Evolutionary conservation across 208 protist genomes (phyloP).

Genomic region (Acanthamoeba culbertsoni): DNA sequence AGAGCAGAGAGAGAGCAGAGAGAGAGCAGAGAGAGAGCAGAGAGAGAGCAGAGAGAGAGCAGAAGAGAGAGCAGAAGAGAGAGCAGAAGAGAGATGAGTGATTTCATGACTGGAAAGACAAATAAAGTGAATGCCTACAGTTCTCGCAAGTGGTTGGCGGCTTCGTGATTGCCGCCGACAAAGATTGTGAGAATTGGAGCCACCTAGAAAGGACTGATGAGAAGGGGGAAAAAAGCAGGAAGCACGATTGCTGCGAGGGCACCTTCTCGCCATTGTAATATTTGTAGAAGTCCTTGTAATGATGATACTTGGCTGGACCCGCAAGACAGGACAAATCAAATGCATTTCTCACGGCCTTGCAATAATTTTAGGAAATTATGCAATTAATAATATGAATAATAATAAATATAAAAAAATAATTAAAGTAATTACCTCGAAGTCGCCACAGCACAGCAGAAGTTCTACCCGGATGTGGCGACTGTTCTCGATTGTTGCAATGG

Average conservation of each 20-base stretch:
- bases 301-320: constrained; percentile 94
- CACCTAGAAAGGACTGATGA: not conserved
- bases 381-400: not conserved
- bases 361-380: not conserved
- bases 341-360: constrained; percentile 89
- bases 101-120: not conserved
- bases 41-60: too few species aligned
- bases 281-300: constrained; percentile 93
- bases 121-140: constrained; percentile 64
- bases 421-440: constrained; percentile 87
- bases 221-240: not conserved
- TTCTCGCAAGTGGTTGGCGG: constrained; percentile 93
- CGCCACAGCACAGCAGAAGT: constrained; percentile 97
- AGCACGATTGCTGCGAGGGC: not conserved
- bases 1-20: too few species aligned
- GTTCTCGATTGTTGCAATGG: constrained; percentile 79
- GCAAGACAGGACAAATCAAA: constrained; percentile 93
- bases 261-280: constrained; percentile 90
- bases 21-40: too few species aligned
- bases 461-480: constrained; percentile 90
- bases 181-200: constrained; percentile 98
- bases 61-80: not conserved
- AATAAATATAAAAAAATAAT: not conserved
- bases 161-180: constrained; percentile 99
- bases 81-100: not conserved